Evolutionary conservation across 2,329 filamentous ascomycete species (phyloP).

Genomic region (Penicillium polonicum): DNA sequence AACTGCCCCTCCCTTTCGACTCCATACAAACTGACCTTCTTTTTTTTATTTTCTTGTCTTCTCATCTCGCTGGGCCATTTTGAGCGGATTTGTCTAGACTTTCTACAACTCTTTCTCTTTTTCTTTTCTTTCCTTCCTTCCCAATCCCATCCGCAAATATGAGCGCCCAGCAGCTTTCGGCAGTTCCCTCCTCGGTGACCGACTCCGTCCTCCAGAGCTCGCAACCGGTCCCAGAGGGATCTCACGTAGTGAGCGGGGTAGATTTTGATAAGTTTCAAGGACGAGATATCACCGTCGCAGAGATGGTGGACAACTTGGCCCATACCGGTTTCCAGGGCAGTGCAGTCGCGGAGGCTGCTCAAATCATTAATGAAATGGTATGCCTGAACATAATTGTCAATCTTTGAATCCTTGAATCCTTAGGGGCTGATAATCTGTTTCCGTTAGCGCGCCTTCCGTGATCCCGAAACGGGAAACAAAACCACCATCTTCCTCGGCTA

Average conservation of each 20-base stretch:
- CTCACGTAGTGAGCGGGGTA: conserved; percentile 82
- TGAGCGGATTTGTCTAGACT: not conserved
- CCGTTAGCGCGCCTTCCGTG: conserved; percentile 70
- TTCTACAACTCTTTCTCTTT: not conserved
- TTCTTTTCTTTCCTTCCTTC: not conserved
- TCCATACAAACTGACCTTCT: not conserved
- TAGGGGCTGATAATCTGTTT: not conserved
- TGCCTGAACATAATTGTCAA: not conserved
- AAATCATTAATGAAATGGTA: conserved; percentile 96
- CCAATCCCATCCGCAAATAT: conserved; percentile 9
- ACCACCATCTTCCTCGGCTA: conserved; percentile 97
- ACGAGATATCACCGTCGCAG: conserved; percentile 76
- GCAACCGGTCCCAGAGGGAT: conserved; percentile 72
- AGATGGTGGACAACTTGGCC: conserved; percentile 77
- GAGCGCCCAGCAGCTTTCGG: conserved; percentile 24
- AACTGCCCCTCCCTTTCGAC: conserved; percentile 6
- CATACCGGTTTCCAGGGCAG: conserved; percentile 83
- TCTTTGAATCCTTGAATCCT: not conserved
- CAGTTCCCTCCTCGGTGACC: conserved; percentile 62
- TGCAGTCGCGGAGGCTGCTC: conserved; percentile 79
- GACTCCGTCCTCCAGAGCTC: conserved; percentile 84
- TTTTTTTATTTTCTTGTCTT: not conserved
- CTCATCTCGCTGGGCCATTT: not conserved
- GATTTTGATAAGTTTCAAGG: conserved; percentile 80
- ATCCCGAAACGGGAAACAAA: conserved; percentile 72